Percentiles rank a stretch among this genome's conserved stretches.
Evolutionary conservation across 106 monocot genomes (phyloP).

Genomic region (Triglochin maritima): DNA sequence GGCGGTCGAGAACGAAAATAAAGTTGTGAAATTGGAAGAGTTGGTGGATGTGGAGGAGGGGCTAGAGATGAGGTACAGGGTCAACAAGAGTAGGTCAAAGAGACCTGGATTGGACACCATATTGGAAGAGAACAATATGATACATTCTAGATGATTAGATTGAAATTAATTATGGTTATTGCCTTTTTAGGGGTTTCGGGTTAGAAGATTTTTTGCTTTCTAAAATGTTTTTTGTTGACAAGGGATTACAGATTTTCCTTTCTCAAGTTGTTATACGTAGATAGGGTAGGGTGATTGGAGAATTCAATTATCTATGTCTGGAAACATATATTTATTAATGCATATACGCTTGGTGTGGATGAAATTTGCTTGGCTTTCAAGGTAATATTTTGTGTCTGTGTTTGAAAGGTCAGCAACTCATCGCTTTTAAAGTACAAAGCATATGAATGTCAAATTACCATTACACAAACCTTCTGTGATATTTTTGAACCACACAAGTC

Average conservation of each 20-base stretch:
- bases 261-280: background rate
- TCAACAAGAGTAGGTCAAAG: conserved; percentile 41
- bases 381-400: too few relatives aligned
- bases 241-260: background rate
- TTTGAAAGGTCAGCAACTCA: too few relatives aligned
- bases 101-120: conserved; percentile 54
- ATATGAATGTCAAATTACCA: too few relatives aligned
- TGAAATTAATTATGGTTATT: background rate
- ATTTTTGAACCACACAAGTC: too few relatives aligned
- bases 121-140: conserved; percentile 25
- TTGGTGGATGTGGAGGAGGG: conserved; percentile 4
- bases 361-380: too few relatives aligned
- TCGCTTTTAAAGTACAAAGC: too few relatives aligned
- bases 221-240: background rate
- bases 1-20: background rate
- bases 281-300: background rate
- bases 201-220: background rate
- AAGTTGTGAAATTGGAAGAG: background rate
- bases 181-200: too few relatives aligned
- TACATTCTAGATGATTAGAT: background rate
- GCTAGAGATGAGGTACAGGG: conserved; percentile 13
- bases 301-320: too few relatives aligned
- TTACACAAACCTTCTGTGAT: too few relatives aligned
- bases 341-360: too few relatives aligned
- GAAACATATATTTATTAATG: too few relatives aligned